Evolutionary conservation across 106 monocot genomes (phyloP).

Genomic region (Platanthera zijinensis): DNA sequence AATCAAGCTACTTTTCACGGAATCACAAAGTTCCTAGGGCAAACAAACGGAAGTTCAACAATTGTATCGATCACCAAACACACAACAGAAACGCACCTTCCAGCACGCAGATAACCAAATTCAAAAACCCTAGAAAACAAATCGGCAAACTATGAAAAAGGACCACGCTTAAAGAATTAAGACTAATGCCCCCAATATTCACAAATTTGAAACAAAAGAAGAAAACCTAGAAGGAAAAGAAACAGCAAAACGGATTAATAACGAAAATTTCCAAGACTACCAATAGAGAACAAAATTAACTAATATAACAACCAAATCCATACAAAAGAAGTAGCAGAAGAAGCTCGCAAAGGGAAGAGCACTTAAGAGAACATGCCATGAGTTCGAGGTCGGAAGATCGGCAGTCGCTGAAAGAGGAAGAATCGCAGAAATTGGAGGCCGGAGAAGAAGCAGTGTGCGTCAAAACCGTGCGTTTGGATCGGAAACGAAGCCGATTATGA

Average conservation of each 20-base stretch:
- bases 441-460: background rate
- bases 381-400: background rate
- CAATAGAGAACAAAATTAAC: background rate
- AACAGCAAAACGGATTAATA: background rate
- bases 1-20: background rate
- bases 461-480: background rate
- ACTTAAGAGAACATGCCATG: background rate
- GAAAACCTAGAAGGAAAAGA: background rate
- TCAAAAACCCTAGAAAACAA: slow-evolving; percentile 5
- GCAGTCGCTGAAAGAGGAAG: background rate
- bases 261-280: background rate
- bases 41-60: background rate
- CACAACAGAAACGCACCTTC: background rate
- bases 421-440: background rate
- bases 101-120: background rate
- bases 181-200: background rate
- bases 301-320: background rate
- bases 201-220: background rate
- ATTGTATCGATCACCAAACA: background rate
- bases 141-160: background rate
- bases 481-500: background rate
- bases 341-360: background rate
- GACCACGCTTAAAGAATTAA: background rate
- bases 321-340: background rate
- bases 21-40: background rate